Conservation (phyloP, 2,329 filamentous ascomycete genomes). For the Aureobasidium sp. region DNA sequence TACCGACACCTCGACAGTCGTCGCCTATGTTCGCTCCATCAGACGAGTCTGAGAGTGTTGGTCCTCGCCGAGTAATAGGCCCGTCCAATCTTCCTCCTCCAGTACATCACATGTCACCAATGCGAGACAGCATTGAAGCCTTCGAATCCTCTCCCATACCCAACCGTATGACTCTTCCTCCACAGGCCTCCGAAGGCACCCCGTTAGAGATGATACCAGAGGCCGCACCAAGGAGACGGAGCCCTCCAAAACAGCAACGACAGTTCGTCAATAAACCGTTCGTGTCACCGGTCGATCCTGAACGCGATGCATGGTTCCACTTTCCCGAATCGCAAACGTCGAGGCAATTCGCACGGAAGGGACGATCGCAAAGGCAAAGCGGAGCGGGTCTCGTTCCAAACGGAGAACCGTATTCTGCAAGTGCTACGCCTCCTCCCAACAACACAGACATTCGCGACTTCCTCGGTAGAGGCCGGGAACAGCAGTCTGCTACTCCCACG, state of each 20-base stretch:
- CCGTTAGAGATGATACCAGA: slow-evolving; percentile 7
- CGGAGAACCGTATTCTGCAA: slow-evolving; percentile 18
- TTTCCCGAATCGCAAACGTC: slow-evolving; percentile 9
- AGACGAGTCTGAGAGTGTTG: not conserved
- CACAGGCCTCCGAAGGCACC: not conserved
- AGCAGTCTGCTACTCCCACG: not conserved
- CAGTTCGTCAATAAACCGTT: slow-evolving; percentile 23
- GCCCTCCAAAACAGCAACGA: slow-evolving; percentile 16
- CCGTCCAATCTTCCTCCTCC: not conserved
- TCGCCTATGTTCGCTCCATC: slow-evolving; percentile 16
- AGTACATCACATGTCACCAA: not conserved
- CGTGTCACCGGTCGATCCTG: slow-evolving; percentile 18
- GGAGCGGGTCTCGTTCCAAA: slow-evolving; percentile 16
- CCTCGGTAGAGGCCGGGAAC: not conserved
- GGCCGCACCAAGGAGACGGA: slow-evolving; percentile 12
- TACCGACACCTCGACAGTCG: slow-evolving; percentile 24
- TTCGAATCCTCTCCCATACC: not conserved
- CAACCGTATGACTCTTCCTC: not conserved
- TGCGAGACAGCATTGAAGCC: not conserved
- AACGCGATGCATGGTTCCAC: slow-evolving; percentile 19
- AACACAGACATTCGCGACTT: slow-evolving; percentile 11
- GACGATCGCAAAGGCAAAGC: slow-evolving; percentile 4
- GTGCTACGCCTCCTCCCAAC: not conserved
- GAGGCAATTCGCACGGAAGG: not conserved
- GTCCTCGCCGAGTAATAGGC: not conserved